These are phyloP conservation scores for Umbelopsis sp. DNA, from an alignment of 192 early-diverging fungal species.

Conservation along the genomic window DNA sequence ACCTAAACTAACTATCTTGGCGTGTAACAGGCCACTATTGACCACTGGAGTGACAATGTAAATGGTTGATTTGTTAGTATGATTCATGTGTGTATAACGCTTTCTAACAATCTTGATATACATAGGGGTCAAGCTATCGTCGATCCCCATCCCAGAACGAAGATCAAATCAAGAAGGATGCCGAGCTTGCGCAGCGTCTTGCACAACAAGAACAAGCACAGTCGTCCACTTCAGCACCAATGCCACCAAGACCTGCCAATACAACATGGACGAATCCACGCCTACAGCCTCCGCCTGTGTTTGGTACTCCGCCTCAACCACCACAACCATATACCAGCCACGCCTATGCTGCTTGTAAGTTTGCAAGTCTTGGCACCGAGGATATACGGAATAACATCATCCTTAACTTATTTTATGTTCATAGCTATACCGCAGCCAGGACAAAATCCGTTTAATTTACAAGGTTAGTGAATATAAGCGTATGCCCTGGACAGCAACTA, in stretches of 20 bases:
- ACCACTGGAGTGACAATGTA: neutral
- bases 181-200: conserved; percentile 2
- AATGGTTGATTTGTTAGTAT: neutral
- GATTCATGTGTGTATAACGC: too few relatives aligned
- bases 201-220: neutral
- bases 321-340: neutral
- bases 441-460: conserved; percentile 5
- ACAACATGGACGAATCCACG: conserved; percentile 6
- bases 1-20: too few relatives aligned
- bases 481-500: too few relatives aligned
- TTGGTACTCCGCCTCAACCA: neutral
- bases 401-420: neutral
- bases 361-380: neutral
- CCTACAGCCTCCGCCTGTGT: neutral
- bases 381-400: neutral
- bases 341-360: too few relatives aligned
- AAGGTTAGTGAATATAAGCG: neutral
- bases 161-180: conserved; percentile 9
- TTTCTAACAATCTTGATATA: neutral
- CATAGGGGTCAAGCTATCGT: neutral
- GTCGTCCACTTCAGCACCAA: neutral
- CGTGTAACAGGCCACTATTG: neutral
- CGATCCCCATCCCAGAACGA: neutral
- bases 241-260: neutral
- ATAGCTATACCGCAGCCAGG: neutral